These are phyloP conservation scores for Seiridium unicorne DNA, from an alignment of 2,329 filamentous ascomycete genomes.

Conservation along the genomic window DNA sequence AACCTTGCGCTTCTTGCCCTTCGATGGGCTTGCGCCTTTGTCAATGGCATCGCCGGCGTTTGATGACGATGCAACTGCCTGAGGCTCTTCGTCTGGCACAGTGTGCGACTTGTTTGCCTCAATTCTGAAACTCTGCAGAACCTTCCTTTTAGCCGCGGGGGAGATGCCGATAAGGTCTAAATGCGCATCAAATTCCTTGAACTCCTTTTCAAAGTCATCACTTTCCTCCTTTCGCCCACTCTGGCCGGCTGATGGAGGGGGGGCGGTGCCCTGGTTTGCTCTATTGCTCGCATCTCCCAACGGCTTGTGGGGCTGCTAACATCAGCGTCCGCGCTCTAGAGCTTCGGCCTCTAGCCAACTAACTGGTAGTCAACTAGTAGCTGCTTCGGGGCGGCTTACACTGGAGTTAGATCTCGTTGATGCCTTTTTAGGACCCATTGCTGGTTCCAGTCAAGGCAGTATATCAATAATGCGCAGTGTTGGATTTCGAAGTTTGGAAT, in stretches of 20 bases:
- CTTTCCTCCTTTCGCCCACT: background rate
- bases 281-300: background rate
- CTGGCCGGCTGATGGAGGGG: background rate
- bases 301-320: background rate
- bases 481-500: too few relatives aligned
- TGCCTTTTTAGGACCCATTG: too few relatives aligned
- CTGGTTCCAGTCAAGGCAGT: too few relatives aligned
- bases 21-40: background rate
- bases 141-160: background rate
- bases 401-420: too few relatives aligned
- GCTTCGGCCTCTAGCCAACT: too few relatives aligned
- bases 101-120: background rate
- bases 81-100: background rate
- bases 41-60: background rate
- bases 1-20: constrained; percentile 23
- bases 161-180: background rate
- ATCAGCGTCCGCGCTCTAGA: background rate
- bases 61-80: background rate
- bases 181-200: background rate
- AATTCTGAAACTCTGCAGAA: background rate
- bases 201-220: background rate
- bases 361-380: too few relatives aligned
- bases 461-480: too few relatives aligned
- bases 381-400: too few relatives aligned
- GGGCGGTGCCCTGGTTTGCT: background rate